Conservation (phyloP, 2,329 filamentous ascomycete genomes). For the Sordariomycetes sp. region DNA sequence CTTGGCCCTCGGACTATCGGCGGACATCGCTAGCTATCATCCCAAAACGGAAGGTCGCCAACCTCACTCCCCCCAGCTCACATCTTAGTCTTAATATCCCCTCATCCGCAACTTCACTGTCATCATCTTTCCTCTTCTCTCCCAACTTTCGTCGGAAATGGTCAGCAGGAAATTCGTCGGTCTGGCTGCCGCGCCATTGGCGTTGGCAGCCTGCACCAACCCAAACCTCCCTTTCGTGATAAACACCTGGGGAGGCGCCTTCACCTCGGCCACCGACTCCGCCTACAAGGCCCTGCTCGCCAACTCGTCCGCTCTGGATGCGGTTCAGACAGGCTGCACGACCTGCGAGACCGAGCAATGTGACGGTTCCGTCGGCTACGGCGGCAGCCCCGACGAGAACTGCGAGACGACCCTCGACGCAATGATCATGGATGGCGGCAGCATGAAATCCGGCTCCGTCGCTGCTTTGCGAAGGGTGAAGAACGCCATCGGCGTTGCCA, state of each 20-base stretch:
- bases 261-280: conserved; percentile 41
- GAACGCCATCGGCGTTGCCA: conserved; percentile 39
- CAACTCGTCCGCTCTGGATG: conserved; percentile 31
- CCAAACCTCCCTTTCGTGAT: conserved; percentile 38
- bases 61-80: too few relatives aligned
- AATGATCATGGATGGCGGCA: conserved; percentile 47
- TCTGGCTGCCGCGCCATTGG: too few relatives aligned
- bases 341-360: conserved; percentile 43
- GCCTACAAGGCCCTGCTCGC: conserved; percentile 30
- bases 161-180: too few relatives aligned
- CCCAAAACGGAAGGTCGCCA: too few relatives aligned
- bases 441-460: conserved; percentile 44
- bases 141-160: too few relatives aligned
- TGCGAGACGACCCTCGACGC: conserved; percentile 51
- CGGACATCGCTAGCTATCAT: too few relatives aligned
- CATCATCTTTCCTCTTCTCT: too few relatives aligned
- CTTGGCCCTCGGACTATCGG: too few relatives aligned
- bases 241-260: conserved; percentile 46
- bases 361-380: conserved; percentile 44
- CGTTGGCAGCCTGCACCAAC: not conserved
- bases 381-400: conserved; percentile 43
- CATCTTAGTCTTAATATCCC: too few relatives aligned
- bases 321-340: conserved; percentile 39
- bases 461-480: conserved; percentile 38
- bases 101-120: too few relatives aligned